A percentile compares a stretch with the other conserved stretches of the same genome.
Conservation (phyloP, 352 stramenopile species). For the Phytophthora europaea region DNA sequence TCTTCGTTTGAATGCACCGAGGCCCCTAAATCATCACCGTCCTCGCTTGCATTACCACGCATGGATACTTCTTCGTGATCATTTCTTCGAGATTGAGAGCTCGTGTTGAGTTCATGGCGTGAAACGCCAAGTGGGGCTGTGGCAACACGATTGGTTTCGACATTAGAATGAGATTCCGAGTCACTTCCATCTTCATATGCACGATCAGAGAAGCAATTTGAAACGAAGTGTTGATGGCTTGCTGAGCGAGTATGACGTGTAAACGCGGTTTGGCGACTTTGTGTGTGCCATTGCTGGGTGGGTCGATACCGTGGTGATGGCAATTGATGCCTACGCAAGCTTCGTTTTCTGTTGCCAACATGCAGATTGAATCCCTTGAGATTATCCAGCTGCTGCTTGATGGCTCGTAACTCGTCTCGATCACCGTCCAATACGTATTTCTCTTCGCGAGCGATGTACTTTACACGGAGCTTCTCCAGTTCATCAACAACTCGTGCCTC, state of each 20-base stretch:
- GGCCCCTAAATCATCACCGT: background rate
- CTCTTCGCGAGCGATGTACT: slow-evolving; percentile 84
- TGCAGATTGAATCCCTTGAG: slow-evolving; percentile 63
- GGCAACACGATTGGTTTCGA: slow-evolving; percentile 13
- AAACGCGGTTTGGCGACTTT: slow-evolving; percentile 17
- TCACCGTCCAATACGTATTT: slow-evolving; percentile 84
- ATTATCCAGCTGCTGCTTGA: slow-evolving; percentile 86
- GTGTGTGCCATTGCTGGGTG: slow-evolving; percentile 19
- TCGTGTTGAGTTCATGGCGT: slow-evolving; percentile 1
- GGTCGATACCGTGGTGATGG: slow-evolving; percentile 15
- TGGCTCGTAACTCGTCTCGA: slow-evolving; percentile 79
- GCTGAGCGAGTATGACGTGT: slow-evolving; percentile 10
- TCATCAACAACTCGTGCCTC: slow-evolving; percentile 70
- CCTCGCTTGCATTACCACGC: background rate
- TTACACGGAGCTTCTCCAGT: slow-evolving; percentile 82
- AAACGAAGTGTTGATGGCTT: slow-evolving; percentile 8
- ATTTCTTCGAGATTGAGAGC: slow-evolving; percentile 1
- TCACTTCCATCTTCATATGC: slow-evolving; percentile 19
- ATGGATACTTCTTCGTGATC: background rate
- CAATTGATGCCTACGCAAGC: slow-evolving; percentile 12
- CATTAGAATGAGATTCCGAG: slow-evolving; percentile 15
- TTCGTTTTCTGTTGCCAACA: background rate
- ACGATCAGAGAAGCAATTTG: slow-evolving; percentile 21
- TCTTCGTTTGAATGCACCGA: slow-evolving; percentile 5
- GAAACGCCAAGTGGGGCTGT: background rate